Base-by-base conservation (phyloP, 371 early-diverging fungal species). In the Circinella umbellata region DNA sequence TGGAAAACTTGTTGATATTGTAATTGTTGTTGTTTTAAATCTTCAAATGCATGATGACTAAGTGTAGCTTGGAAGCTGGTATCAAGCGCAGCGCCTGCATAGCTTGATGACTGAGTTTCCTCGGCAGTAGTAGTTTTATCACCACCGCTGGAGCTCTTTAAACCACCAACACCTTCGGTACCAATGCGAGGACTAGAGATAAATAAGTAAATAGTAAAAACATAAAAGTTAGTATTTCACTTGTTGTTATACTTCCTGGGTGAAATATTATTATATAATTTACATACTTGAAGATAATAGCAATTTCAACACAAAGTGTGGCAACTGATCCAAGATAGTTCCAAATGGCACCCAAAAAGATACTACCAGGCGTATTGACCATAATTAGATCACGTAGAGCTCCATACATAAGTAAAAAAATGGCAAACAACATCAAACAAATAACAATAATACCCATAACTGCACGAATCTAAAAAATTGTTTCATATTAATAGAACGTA, bases 281-380 rank as follows among this genome's bases (percentile, higher is more conserved):
- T 7, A 54, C 77, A 64, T 69, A 78, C 78, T 71, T 75, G 69
- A 73, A 73, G n/a, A 75, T 66, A 35, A 78, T 63, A 27, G 75
- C 71, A 27, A 71, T 62, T 60, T 78, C 78, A 3, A 73, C 69
- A 54, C 65, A 73, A 8, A 73, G 51, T 0, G 73, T 75, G 8
- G 76, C 59, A 1, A 61, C 18, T 11, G 73, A 48, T 14, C 75
- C 78, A 18, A 75, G 60, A 36, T 66, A 71, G 27, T 75, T 73
- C 78, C 78, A 78, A n/a, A 75, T 61, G 11, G 67, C 67, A 1
- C 69, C 71, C 39, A 78, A 37, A 9, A 71, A 54, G 34, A 78
- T 55, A 37, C 71, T 70, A 4, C 75, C 78, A 2, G 67, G 51
- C n/a, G 53, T 27, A 35, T 64, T 73, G 35, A 51, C 53, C 67